Evolutionary conservation across 75 land plant genomes (phyloP).

Genomic region (Selaginella tamariscina): DNA sequence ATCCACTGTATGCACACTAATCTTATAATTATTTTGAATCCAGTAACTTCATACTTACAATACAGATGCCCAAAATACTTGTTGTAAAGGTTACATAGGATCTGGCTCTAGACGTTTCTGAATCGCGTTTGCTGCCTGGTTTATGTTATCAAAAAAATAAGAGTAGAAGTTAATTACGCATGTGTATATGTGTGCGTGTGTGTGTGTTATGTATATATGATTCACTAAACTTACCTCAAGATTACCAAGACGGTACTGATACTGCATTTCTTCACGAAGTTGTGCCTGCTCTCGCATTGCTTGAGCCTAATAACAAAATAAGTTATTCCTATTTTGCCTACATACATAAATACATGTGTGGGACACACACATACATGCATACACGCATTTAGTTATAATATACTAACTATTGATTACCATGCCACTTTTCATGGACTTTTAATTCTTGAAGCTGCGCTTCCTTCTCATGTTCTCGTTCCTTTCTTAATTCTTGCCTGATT

Average conservation of each 20-base stretch:
- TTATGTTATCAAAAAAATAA: slow-evolving; percentile 6
- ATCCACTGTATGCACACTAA: too few species aligned
- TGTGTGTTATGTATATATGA: not conserved
- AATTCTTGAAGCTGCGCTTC: slow-evolving; percentile 60
- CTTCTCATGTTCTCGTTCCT: slow-evolving; percentile 65
- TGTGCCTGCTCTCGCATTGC: slow-evolving; percentile 99
- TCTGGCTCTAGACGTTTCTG: slow-evolving; percentile 97
- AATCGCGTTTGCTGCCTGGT: slow-evolving; percentile 92
- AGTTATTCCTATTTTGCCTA: too few species aligned
- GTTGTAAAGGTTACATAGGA: too few species aligned
- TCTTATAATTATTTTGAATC: too few species aligned
- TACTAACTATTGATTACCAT: slow-evolving; percentile 49
- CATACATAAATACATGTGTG: too few species aligned
- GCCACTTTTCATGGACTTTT: slow-evolving; percentile 80
- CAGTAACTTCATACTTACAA: too few species aligned
- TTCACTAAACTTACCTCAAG: slow-evolving; percentile 45
- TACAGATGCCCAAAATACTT: too few species aligned
- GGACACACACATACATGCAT: too few species aligned
- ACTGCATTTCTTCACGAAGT: slow-evolving; percentile 93
- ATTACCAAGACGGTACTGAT: slow-evolving; percentile 80
- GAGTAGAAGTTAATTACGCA: slow-evolving; percentile 5
- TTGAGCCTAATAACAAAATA: slow-evolving; percentile 50
- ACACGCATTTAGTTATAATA: too few species aligned
- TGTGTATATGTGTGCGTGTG: not conserved
- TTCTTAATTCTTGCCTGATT: slow-evolving; percentile 58